Conservation (phyloP, 352 stramenopile genomes). For the Porosira glacialis region DNA sequence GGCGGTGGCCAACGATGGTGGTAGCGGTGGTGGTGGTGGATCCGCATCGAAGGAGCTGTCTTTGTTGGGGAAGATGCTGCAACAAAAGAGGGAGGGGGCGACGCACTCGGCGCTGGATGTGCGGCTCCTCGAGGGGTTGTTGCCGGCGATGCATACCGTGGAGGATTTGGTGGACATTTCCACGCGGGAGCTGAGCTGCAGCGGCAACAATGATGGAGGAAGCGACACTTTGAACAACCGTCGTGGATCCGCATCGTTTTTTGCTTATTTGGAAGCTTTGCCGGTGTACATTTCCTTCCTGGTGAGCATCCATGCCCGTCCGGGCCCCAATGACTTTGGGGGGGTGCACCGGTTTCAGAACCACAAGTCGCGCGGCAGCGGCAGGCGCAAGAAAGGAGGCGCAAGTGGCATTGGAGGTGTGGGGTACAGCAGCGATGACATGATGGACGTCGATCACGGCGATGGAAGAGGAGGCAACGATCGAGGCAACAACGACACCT, state of each 20-base stretch:
- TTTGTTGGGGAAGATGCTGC: slow-evolving; percentile 12
- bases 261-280: slow-evolving; percentile 60
- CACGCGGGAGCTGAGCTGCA: neutral
- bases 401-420: slow-evolving; percentile 18
- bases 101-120: slow-evolving; percentile 14
- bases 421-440: slow-evolving; percentile 23
- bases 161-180: slow-evolving; percentile 13
- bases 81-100: slow-evolving; percentile 3
- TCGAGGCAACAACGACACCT: neutral
- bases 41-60: neutral
- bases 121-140: slow-evolving; percentile 24
- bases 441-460: slow-evolving; percentile 33
- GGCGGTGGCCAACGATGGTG: slow-evolving; percentile 1
- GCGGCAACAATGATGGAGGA: neutral
- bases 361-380: slow-evolving; percentile 2
- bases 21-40: neutral
- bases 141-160: slow-evolving; percentile 26
- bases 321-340: slow-evolving; percentile 53
- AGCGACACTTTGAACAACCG: neutral
- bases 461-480: slow-evolving; percentile 1
- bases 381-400: slow-evolving; percentile 16
- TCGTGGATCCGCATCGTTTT: slow-evolving; percentile 3
- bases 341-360: slow-evolving; percentile 26
- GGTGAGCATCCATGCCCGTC: slow-evolving; percentile 52
- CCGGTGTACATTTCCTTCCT: slow-evolving; percentile 65